Conservation (phyloP, 2,329 filamentous ascomycete species). For the Aspergillus sojae region DNA sequence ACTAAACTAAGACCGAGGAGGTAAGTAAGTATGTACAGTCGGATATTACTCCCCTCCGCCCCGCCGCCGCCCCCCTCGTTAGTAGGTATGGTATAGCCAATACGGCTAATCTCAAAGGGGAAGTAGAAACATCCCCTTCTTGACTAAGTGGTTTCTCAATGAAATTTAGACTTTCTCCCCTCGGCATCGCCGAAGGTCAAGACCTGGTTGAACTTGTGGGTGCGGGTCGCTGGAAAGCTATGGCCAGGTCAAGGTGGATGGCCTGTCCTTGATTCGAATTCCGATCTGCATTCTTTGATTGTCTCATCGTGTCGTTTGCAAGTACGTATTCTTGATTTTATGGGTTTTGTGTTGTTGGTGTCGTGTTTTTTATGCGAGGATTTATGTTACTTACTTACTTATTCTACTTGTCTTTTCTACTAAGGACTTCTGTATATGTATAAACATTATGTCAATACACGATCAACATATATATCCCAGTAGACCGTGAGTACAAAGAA, state of each 20-base stretch:
- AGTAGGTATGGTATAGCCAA: too few species aligned
- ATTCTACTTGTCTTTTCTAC: too few species aligned
- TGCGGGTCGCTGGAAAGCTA: not conserved
- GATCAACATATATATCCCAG: too few species aligned
- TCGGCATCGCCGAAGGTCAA: slow-evolving; percentile 2
- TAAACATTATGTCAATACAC: too few species aligned
- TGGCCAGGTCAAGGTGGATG: not conserved
- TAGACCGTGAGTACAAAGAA: too few species aligned
- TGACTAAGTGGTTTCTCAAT: not conserved
- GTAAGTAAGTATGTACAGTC: not conserved
- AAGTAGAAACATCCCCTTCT: not conserved
- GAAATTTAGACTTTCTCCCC: not conserved
- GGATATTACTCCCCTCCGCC: not conserved
- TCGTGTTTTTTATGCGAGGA: too few species aligned
- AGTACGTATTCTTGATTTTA: too few species aligned
- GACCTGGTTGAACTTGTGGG: not conserved
- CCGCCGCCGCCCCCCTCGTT: not conserved
- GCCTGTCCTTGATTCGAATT: not conserved
- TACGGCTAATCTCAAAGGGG: not conserved
- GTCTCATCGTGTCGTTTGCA: not conserved
- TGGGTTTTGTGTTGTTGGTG: too few species aligned
- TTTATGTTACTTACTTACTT: too few species aligned
- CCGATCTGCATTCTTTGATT: not conserved
- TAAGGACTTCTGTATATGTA: too few species aligned
- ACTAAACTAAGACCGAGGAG: too few species aligned